Base-by-base conservation (phyloP, 768 basidiomycete genomes). In the Xerocomus potaroensis region DNA sequence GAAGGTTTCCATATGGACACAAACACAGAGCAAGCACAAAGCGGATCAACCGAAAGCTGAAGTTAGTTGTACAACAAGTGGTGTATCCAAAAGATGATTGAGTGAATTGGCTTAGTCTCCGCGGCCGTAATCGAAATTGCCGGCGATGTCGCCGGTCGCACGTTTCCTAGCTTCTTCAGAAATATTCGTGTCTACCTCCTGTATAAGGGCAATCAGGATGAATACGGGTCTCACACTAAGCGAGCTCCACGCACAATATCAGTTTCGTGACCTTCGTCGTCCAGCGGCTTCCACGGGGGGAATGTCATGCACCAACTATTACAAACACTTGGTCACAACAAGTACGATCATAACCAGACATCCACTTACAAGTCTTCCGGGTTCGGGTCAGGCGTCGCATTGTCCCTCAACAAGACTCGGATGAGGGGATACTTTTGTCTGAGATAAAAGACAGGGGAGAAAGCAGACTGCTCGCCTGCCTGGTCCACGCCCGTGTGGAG, bases 311-410 rank as follows among this genome's bases (percentile, higher is more conserved):
- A 39, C 53, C 53, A 54, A 21, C 53, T 54, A 36, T 8, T 4
- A n/a, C 5, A 38, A 4, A 38, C 23, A 24, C n/a, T 36, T 22
- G 18, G 26, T 4, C 38, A 18, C 24, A 14, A 4, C 3, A 18
- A 10, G 18, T 11, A n/a, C 19, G 22, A 24, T 23, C 10, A 27
- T 10, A 27, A 24, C 6, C 30, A 15, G 14, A 19, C 15, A n/a
- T 21, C 40, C 32, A 47, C 53, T 43, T 15, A 54, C 53, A 43
- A 54, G 35, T 43, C 41, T 4, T 54, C 50, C 6, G 51, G 51
- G 6, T 41, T 15, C 3, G 53, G 53, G 6, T 46, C 44, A 3
- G 53, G 50, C 15, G 41, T 16, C 4, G 51, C 51, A 18, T 37
- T 38, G 18, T 54, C 53, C 24, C 53, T 35, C 30, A 54, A n/a